Conservation (phyloP, 179 eudicot species). For the Patellifolia procumbens region DNA sequence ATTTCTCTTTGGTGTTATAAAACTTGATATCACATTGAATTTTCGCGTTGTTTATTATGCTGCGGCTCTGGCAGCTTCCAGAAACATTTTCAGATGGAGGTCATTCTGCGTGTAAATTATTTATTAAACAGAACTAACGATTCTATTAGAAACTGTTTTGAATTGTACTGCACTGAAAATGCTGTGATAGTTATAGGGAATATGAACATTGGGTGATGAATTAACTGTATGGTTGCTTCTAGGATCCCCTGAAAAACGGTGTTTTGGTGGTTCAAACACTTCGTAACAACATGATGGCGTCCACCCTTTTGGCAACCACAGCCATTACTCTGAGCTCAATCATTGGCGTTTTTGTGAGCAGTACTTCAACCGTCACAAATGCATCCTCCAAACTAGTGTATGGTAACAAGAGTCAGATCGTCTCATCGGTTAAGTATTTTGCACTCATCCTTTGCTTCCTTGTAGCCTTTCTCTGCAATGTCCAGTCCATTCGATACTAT, state of each 20-base stretch:
- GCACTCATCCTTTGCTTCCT: slow-evolving; percentile 74
- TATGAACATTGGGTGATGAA: background rate
- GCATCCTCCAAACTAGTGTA: slow-evolving; percentile 37
- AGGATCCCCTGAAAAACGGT: slow-evolving; percentile 86
- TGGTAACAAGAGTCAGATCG: slow-evolving; percentile 40
- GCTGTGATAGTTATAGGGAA: background rate
- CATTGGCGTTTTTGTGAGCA: slow-evolving; percentile 69
- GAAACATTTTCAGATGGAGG: background rate
- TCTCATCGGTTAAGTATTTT: slow-evolving; percentile 61
- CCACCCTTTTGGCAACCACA: slow-evolving; percentile 74
- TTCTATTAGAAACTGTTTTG: background rate
- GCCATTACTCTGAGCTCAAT: slow-evolving; percentile 81
- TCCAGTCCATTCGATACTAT: slow-evolving; percentile 71
- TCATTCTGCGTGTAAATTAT: background rate
- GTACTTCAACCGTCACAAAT: slow-evolving; percentile 35
- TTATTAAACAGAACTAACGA: no score
- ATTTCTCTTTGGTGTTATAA: no score
- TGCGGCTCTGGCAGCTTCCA: background rate
- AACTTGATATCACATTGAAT: background rate
- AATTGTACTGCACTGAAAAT: background rate
- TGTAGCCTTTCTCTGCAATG: slow-evolving; percentile 68
- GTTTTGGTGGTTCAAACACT: slow-evolving; percentile 74
- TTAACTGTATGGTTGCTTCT: slow-evolving; percentile 20
- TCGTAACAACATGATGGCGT: slow-evolving; percentile 89
- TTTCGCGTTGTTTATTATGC: background rate